These are phyloP conservation scores for Ormosia semicastrata DNA, from an alignment of 306 rosid genomes.

Conservation along the genomic window DNA sequence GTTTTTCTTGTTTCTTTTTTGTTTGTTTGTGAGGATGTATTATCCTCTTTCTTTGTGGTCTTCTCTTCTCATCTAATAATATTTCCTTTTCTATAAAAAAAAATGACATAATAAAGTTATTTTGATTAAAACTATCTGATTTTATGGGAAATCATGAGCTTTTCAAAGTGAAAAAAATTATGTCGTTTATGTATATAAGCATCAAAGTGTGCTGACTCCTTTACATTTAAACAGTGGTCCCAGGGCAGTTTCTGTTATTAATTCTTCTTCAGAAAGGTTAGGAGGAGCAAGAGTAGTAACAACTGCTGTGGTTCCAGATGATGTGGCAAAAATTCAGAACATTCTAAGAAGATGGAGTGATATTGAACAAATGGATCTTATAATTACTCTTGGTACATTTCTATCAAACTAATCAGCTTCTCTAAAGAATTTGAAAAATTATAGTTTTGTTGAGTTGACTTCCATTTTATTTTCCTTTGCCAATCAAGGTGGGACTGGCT, in stretches of 20 bases:
- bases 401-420: conserved; percentile 9
- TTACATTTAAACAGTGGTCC: conserved; percentile 66
- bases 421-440: background rate
- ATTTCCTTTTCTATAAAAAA: too few species aligned
- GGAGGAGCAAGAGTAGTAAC: conserved; percentile 85
- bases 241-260: conserved; percentile 82
- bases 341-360: conserved; percentile 80
- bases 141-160: background rate
- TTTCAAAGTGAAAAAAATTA: conserved; percentile 1
- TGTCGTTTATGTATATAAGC: conserved; percentile 4
- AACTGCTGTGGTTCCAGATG: conserved; percentile 73
- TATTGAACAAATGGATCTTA: conserved; percentile 73
- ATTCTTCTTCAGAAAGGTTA: conserved; percentile 74
- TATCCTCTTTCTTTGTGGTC: too few species aligned
- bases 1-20: too few species aligned
- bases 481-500: conserved; percentile 90
- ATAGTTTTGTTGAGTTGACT: conserved; percentile 8
- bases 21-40: too few species aligned
- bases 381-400: conserved; percentile 78
- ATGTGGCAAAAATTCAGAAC: conserved; percentile 68
- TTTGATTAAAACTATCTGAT: background rate
- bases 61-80: too few species aligned
- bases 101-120: background rate
- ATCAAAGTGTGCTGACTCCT: conserved; percentile 20
- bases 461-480: conserved; percentile 21